Evolutionary conservation across 129 eudicot genomes (phyloP), one percentile per base, ranked within the genome.

Genomic region (Heracleum sosnowskyi): DNA sequence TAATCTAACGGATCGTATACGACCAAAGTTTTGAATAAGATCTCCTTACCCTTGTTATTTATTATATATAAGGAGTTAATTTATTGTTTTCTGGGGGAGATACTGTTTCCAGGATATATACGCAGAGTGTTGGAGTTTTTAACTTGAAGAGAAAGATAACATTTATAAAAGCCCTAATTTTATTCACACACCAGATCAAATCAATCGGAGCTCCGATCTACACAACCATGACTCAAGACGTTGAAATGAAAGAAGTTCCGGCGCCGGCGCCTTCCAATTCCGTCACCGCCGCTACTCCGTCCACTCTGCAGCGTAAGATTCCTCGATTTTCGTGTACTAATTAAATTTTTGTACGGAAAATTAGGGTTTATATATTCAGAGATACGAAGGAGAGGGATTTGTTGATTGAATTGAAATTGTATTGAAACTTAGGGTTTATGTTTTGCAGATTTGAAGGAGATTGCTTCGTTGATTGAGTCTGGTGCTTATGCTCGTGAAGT

Each of bases 401-500:
- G 11, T 31, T 88, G 79, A 83, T 94, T 69, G 96, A 91, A 89
- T 82, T 51, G 26, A 10, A 31, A 11, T 20, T 76, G 15, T 6
- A 41, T 3, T 20, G 22, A 72, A 41, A 39, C 17, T 72, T 12
- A n/a, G 34, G 76, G 82, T 66, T 31, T 66, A 11, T 66, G 68
- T 77, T 53, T 57, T 83, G 69, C 75, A 95, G 98, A 84, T 78
- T 87, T 95, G 87, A 95, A 90, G 86, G 97, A 88, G 57, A 91
- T 88, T 78, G 91, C 87, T 2, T 82, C 87, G 20, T 41, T 91
- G 81, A 87, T 95, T 73, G 97, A 91, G 91, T 82, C 87, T 0
- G 98, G 97, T 11, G 95, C 98, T 55, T 85, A 90, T 79, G 82
- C 90, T 1, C 90, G 96, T n/a, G 97, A 95, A 83, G 90, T 85